Base-by-base conservation (phyloP, 768 basidiomycete genomes). In the Trametes gibbosa region DNA sequence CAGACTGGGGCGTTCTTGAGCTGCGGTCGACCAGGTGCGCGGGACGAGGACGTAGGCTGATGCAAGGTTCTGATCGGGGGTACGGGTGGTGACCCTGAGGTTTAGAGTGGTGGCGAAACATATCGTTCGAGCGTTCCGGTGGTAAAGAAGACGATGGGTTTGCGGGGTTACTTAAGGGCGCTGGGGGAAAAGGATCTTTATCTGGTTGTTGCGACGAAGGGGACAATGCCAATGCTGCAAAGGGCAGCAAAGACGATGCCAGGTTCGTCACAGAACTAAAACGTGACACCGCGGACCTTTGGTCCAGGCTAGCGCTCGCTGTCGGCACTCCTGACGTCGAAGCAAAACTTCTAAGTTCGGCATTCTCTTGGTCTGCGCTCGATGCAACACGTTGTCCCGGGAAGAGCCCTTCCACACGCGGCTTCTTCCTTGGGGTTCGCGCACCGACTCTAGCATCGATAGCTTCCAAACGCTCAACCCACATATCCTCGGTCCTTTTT, bases 401-500 rank as follows among this genome's bases (percentile, higher is more conserved):
- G 21, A 10, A 21, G 5, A 9, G 34, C 16, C 14, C 48, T 29
- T 52, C 35, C 8, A 23, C 17, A 14, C 58, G 50, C 32, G 45
- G 39, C 29, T 17, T 47, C 60, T 58, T 65, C 50, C 39, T 39
- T 2, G 48, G 46, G 21, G 37, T 51, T 34, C 32, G 52, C n/a
- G 27, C 23, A 35, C 40, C 21, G 14, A 35, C 51, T 65, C 70
- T 55, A 43, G 68, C 49, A 51, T 72, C 71, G 46, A 68, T 29
- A 1, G 54, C 27, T 56, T 64, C 73, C 50, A 82, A 68, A 61
- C 73, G 78, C 35, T 72, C 72, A 60, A 79, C 72, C 81, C 80
- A 84, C 23, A 69, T 61, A 16, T 76, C 74, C 27, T 70, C 69
- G 48, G 71, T 66, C 17, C 67, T 69, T 68, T 76, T 77, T 50